Evolutionary conservation across 805 yeast genomes (phyloP), one percentile per base, ranked within the genome.

Genomic region (Ogataea salicorniae): DNA sequence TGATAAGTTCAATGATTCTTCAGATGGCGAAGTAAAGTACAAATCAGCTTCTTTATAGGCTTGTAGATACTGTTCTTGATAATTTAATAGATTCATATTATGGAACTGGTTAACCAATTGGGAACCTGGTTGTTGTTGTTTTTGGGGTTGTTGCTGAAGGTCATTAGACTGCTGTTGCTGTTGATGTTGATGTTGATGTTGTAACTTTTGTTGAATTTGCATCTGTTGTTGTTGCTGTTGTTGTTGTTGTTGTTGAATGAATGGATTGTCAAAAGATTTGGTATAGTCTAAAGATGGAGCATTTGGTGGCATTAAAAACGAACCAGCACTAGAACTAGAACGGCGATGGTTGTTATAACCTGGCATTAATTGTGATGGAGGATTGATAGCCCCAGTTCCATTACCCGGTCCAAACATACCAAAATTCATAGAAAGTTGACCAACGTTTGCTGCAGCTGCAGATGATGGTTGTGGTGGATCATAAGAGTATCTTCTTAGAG

Each of bases 21-120:
- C 43, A 3, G 61, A 35, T 18, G 67, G 67, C 1, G 55, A 46
- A 4, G 61, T 59, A 39, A 65, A 62, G 48, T 65, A 65, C 18
- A 39, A 23, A 15, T 60, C 58, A 18, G 63, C 66, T 15, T 60
- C 62, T 34, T 55, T 55, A 40, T 55, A 51, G 2, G 59, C 60
- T 31, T 56, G 59, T n/a, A 54, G 36, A 23, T 58, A 52, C 34
- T 60, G 64, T 15, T 62, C 64, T 36, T 61, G 60, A 36, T 49
- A 54, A 41, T 49, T 53, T 15, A 42, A 34, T 18, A 54, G 35
- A n/a, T 48, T 48, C 37, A 53, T 35, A 39, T 37, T 49, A 34
- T 46, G 52, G 34, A 57, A 53, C 33, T 55, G 56, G 37, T 48
- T 46, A 20, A 51, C 23, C 4, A 53, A 37, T 18, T 43, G 46